These are phyloP conservation scores for Phylloporus sp. DNA, from an alignment of 768 basidiomycete species.

Conservation along the genomic window DNA sequence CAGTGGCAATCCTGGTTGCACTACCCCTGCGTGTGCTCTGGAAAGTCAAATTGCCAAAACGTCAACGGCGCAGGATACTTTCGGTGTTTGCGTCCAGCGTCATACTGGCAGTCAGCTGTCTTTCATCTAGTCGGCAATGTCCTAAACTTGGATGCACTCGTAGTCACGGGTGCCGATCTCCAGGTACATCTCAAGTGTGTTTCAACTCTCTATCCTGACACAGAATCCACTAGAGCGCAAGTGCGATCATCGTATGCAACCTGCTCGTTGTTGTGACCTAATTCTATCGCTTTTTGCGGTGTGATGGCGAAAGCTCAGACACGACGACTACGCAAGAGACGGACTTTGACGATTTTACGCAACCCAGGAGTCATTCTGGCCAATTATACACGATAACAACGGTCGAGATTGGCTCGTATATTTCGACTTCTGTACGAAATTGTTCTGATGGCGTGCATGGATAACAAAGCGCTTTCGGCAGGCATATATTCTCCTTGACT, in stretches of 20 bases:
- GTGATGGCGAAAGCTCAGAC: neutral
- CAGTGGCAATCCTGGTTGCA: constrained; percentile 8
- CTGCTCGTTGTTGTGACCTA: constrained; percentile 15
- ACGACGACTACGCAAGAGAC: neutral
- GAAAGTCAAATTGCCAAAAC: constrained; percentile 11
- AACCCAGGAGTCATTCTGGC: neutral
- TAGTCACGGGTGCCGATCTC: neutral
- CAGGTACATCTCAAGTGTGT: neutral
- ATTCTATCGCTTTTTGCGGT: constrained; percentile 6
- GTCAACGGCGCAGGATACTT: constrained; percentile 18
- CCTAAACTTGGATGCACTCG: neutral
- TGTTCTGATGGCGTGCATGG: no score
- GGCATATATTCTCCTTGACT: neutral
- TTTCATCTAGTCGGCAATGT: constrained; percentile 7
- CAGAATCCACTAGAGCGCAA: neutral
- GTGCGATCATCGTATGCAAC: constrained; percentile 15
- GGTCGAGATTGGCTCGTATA: neutral
- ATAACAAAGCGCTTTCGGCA: no score
- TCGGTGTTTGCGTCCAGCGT: constrained; percentile 14
- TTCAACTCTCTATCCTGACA: neutral
- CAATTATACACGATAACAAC: neutral
- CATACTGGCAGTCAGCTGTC: constrained; percentile 7
- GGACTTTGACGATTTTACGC: constrained; percentile 6
- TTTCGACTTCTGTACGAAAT: neutral
- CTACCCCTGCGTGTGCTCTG: constrained; percentile 15